Evolutionary conservation across 2,329 filamentous ascomycete species (phyloP).

Genomic region (Fusarium marasasianum): DNA sequence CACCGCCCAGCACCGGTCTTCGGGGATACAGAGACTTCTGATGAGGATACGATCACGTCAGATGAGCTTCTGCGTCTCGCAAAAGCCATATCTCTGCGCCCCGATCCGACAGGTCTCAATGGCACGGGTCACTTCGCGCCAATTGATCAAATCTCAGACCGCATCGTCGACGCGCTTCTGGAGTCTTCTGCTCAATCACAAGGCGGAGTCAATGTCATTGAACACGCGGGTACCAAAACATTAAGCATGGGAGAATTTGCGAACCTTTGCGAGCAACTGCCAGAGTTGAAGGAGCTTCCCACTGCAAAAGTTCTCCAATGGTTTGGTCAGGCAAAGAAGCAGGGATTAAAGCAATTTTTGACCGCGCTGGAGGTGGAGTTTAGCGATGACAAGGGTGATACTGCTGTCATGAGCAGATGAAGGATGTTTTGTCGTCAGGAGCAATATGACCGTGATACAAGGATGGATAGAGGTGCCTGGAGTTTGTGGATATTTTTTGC

Average conservation of each 20-base stretch:
- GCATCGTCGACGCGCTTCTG: neutral
- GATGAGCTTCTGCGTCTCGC: neutral
- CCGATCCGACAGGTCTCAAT: neutral
- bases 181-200: no score
- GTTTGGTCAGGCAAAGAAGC: neutral
- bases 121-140: neutral
- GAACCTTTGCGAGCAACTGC: neutral
- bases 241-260: conserved; percentile 1
- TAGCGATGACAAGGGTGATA: neutral
- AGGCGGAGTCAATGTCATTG: neutral
- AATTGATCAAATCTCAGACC: neutral
- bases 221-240: neutral
- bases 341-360: neutral
- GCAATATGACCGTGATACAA: neutral
- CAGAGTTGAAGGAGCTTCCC: neutral
- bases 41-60: neutral
- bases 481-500: neutral
- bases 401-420: neutral
- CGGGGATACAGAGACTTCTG: rapidly evolving
- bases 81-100: neutral
- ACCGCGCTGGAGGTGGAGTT: neutral
- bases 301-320: neutral
- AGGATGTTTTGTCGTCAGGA: no score
- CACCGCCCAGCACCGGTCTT: conserved; percentile 4
- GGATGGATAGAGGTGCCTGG: no score